phyloP scores from a whole-genome alignment of 2,329 filamentous ascomycete species.

The Colletotrichum camelliae region DNA sequence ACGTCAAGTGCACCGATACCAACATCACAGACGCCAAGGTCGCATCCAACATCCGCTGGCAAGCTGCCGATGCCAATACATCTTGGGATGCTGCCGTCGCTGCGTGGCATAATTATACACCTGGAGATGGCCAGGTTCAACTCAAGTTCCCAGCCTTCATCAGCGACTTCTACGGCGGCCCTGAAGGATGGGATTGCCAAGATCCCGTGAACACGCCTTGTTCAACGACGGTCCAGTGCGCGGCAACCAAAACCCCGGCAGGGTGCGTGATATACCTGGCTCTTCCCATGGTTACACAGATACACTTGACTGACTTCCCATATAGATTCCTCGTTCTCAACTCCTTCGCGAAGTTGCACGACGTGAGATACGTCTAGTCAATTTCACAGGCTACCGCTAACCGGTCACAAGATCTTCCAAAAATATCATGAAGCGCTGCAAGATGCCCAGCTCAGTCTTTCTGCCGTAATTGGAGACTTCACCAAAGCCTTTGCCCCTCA shows the following conservation, averaged over 20 bases:
- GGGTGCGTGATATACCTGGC: not conserved
- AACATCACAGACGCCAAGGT: slow-evolving; percentile 13
- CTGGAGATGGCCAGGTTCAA: not conserved
- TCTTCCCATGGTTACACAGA: too few relatives aligned
- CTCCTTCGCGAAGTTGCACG: not conserved
- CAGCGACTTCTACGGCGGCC: slow-evolving; percentile 8
- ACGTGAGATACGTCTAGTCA: not conserved
- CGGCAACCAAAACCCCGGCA: not conserved
- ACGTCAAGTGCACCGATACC: not conserved
- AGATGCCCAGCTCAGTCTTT: not conserved
- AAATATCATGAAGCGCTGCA: slow-evolving; percentile 6
- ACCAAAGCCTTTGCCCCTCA: not conserved
- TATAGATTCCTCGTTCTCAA: not conserved
- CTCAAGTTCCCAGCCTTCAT: not conserved
- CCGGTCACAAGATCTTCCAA: not conserved
- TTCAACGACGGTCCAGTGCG: not conserved
- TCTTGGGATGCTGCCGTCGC: not conserved
- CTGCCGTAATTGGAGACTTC: not conserved
- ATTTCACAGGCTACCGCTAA: not conserved
- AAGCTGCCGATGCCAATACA: not conserved
- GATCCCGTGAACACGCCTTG: not conserved
- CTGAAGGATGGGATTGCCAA: slow-evolving; percentile 7
- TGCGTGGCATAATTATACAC: not conserved
- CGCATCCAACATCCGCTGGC: not conserved
- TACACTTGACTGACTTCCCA: not conserved